Conservation (phyloP, 768 basidiomycete species). For the Hericium coralloides region DNA sequence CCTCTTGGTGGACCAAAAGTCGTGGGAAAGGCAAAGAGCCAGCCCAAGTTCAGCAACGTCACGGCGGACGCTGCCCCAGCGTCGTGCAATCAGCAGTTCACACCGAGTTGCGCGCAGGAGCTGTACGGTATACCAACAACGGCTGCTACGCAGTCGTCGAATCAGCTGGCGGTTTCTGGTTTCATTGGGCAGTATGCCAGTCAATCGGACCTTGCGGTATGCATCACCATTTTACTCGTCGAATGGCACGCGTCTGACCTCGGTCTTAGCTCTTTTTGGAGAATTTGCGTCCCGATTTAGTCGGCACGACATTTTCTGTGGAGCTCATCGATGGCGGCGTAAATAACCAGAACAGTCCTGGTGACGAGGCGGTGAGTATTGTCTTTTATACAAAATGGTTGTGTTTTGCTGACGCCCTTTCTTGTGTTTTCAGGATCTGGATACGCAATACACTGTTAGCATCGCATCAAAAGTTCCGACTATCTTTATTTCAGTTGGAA, state of each 20-base stretch:
- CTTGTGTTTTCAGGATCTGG: slow-evolving; percentile 9
- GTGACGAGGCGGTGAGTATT: slow-evolving; percentile 13
- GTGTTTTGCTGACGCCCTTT: not conserved
- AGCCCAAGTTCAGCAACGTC: not conserved
- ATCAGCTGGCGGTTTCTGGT: slow-evolving; percentile 24
- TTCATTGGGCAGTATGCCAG: slow-evolving; percentile 24
- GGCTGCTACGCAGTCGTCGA: slow-evolving; percentile 15
- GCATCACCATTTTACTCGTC: not conserved
- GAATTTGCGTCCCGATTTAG: slow-evolving; percentile 16
- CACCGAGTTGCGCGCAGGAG: slow-evolving; percentile 24
- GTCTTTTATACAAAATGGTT: slow-evolving; percentile 12
- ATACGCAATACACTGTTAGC: slow-evolving; percentile 19
- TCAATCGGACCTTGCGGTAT: slow-evolving; percentile 18
- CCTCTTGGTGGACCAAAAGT: not conserved
- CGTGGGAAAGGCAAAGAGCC: not conserved
- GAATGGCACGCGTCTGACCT: not conserved
- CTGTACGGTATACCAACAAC: slow-evolving; percentile 28
- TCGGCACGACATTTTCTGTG: slow-evolving; percentile 16
- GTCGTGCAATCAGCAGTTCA: slow-evolving; percentile 8
- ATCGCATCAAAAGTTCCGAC: slow-evolving; percentile 20
- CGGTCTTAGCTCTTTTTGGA: slow-evolving; percentile 17
- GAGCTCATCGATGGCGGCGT: slow-evolving; percentile 21
- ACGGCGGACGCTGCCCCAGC: not conserved
- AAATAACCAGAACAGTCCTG: slow-evolving; percentile 21
- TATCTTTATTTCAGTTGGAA: slow-evolving; percentile 25